A percentile compares a stretch with the other conserved stretches of the same genome.
phyloP scores from a whole-genome alignment of 441 rosid species.

The Adansonia gregorii region DNA sequence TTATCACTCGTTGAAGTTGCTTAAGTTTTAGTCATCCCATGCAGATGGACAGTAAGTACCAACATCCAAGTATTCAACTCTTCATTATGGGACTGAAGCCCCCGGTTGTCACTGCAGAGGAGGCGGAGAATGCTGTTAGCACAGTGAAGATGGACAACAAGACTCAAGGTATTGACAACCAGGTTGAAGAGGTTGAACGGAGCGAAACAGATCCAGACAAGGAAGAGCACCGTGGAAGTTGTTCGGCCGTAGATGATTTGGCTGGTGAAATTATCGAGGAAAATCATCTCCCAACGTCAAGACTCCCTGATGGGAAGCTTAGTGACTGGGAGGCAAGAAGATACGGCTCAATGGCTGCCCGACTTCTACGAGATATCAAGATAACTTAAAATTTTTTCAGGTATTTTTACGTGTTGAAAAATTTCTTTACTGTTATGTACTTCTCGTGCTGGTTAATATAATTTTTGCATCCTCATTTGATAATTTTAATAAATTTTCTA shows the following conservation, averaged over 20 bases:
- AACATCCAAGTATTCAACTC: conserved; percentile 88
- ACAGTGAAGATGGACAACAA: conserved; percentile 31
- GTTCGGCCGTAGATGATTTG: conserved; percentile 24
- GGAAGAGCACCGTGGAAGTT: conserved; percentile 30
- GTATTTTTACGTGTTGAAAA: conserved; percentile 10
- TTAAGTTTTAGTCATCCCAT: conserved; percentile 13
- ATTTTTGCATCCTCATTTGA: background rate
- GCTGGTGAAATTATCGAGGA: conserved; percentile 34
- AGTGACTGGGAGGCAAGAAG: conserved; percentile 94
- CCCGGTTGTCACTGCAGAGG: conserved; percentile 37
- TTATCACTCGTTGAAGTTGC: background rate
- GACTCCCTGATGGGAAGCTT: conserved; percentile 50
- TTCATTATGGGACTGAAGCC: conserved; percentile 67
- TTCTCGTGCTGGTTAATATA: background rate
- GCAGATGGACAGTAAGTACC: conserved; percentile 86
- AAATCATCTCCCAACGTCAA: conserved; percentile 37
- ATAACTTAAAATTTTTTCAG: conserved; percentile 48
- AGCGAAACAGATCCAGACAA: conserved; percentile 32
- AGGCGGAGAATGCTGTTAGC: conserved; percentile 34
- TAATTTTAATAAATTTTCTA: no score
- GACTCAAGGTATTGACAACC: conserved; percentile 28
- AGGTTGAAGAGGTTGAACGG: conserved; percentile 37
- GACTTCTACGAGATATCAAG: conserved; percentile 81
- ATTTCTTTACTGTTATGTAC: background rate
- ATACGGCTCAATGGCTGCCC: conserved; percentile 91